These are phyloP conservation scores for Phenoliferia sp. DNA, from an alignment of 1,284 basidiomycete species.

Conservation along the genomic window DNA sequence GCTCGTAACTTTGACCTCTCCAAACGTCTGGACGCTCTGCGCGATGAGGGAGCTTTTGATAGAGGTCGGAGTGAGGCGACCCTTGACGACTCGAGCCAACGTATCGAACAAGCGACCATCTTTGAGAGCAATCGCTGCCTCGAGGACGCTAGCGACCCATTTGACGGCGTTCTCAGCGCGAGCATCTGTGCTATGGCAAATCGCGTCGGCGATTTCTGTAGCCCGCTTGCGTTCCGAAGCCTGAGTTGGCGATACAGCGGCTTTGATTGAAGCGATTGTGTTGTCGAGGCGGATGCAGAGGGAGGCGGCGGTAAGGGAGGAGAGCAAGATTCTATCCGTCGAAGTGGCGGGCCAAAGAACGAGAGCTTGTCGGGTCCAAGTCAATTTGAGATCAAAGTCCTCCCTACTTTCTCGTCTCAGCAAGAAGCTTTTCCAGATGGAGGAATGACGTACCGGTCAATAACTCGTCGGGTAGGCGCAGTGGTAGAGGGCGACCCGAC, in stretches of 20 bases:
- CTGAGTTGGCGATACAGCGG: background rate
- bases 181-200: background rate
- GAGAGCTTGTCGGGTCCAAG: background rate
- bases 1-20: background rate
- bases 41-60: background rate
- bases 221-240: background rate
- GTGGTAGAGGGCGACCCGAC: too few relatives aligned
- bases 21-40: background rate
- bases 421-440: background rate
- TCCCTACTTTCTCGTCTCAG: background rate
- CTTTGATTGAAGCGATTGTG: background rate
- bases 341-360: background rate
- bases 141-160: background rate
- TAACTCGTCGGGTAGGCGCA: too few relatives aligned
- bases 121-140: background rate
- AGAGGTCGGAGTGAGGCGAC: background rate
- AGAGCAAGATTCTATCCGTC: background rate
- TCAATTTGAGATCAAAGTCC: background rate
- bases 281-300: background rate
- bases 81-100: background rate
- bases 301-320: background rate
- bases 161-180: background rate
- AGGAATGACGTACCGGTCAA: too few relatives aligned
- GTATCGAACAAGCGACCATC: background rate
- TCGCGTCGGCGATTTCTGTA: background rate